Evolutionary conservation across 2,329 filamentous ascomycete genomes (phyloP).

Genomic region (Clonostachys solani): DNA sequence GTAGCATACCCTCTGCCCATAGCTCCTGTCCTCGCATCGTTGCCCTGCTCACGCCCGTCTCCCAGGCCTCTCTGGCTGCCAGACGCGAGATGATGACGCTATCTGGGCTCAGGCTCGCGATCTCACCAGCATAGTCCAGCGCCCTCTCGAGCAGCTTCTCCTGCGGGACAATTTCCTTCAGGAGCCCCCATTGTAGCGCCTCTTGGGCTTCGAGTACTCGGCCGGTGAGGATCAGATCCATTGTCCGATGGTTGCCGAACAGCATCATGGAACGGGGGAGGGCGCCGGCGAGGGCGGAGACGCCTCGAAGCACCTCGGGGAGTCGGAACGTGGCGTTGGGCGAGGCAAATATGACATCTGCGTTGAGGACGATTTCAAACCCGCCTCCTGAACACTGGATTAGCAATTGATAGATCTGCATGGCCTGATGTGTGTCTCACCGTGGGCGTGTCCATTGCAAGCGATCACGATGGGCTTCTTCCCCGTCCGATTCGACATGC

Average conservation of each 20-base stretch:
- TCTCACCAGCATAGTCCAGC: conserved; percentile 19
- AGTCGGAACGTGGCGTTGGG: conserved; percentile 47
- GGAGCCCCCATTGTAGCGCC: conserved; percentile 20
- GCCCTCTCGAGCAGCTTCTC: conserved; percentile 18
- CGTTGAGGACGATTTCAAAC: conserved; percentile 30
- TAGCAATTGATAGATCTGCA: not conserved
- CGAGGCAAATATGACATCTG: conserved; percentile 53
- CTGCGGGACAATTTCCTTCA: conserved; percentile 19
- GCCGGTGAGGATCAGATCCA: conserved; percentile 23
- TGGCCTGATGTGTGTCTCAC: conserved; percentile 5
- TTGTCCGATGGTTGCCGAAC: conserved; percentile 24
- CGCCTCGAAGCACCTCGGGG: conserved; percentile 54
- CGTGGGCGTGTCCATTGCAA: conserved; percentile 22
- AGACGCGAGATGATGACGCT: conserved; percentile 23
- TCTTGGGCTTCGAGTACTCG: conserved; percentile 16
- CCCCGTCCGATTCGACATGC: conserved; percentile 25
- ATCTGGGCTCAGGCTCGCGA: conserved; percentile 23
- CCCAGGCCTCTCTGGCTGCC: conserved; percentile 25
- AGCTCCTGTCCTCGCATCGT: conserved; percentile 25
- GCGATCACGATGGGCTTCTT: conserved; percentile 23
- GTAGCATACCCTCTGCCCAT: conserved; percentile 19
- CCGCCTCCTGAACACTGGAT: conserved; percentile 14
- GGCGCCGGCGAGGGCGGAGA: conserved; percentile 52
- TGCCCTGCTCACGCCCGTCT: conserved; percentile 22
- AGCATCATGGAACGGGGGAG: conserved; percentile 40